Evolutionary conservation across 2,329 filamentous ascomycete genomes (phyloP).

Genomic region (Trichoderma asperellum): DNA sequence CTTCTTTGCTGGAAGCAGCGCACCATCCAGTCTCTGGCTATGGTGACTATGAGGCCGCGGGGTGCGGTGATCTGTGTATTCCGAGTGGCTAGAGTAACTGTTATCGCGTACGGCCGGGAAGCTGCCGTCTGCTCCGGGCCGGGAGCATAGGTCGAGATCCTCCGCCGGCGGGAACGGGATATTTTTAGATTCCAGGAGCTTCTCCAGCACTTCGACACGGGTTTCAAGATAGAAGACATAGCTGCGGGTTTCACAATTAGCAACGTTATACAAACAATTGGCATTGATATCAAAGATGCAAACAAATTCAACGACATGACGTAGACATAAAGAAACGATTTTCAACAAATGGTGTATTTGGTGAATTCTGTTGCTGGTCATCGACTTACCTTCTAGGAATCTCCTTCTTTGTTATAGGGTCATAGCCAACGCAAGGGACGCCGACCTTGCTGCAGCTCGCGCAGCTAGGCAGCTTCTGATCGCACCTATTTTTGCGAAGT

Average conservation of each 20-base stretch:
- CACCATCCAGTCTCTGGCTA: conserved; percentile 39
- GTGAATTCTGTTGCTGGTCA: conserved; percentile 35
- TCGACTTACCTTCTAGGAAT: conserved; percentile 83
- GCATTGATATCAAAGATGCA: neutral
- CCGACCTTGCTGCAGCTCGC: conserved; percentile 91
- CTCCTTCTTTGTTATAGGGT: conserved; percentile 94
- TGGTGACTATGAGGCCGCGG: conserved; percentile 39
- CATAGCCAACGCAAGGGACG: conserved; percentile 91
- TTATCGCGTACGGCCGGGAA: conserved; percentile 41
- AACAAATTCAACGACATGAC: neutral
- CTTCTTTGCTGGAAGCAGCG: conserved; percentile 41
- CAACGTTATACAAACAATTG: conserved; percentile 10
- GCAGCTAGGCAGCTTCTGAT: conserved; percentile 89
- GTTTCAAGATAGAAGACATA: conserved; percentile 96
- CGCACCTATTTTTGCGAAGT: conserved; percentile 90
- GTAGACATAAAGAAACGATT: neutral
- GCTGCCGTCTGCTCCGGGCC: conserved; percentile 46
- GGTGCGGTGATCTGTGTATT: conserved; percentile 36
- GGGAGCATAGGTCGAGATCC: conserved; percentile 67
- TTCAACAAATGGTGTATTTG: neutral
- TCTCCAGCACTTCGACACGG: conserved; percentile 81
- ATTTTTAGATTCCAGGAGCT: conserved; percentile 68
- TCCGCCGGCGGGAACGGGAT: conserved; percentile 73
- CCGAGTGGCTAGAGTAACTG: conserved; percentile 42
- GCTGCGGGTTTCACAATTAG: conserved; percentile 48